phyloP scores from a whole-genome alignment of 768 basidiomycete genomes.

The Fibroporia radiculosa region DNA sequence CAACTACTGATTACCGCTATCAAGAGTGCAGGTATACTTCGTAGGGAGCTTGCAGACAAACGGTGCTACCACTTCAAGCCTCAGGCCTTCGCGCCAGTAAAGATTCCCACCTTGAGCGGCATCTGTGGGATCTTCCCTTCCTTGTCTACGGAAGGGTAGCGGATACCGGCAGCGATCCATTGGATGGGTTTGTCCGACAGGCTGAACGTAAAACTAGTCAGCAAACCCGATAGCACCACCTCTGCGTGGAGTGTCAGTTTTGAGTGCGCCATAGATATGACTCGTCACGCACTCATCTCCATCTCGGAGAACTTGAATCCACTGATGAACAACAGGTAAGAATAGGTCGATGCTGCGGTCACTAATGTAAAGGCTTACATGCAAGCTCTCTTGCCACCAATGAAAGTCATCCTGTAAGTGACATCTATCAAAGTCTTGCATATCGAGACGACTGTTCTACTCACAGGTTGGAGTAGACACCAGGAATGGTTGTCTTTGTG shows the following conservation, averaged over 20 bases:
- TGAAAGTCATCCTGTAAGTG: constrained; percentile 19
- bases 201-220: constrained; percentile 20
- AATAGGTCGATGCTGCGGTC: too few relatives aligned
- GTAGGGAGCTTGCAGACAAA: too few relatives aligned
- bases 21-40: too few relatives aligned
- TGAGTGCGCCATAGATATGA: not conserved
- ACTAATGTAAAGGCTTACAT: too few relatives aligned
- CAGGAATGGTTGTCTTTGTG: constrained; percentile 11
- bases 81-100: too few relatives aligned
- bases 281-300: constrained; percentile 8
- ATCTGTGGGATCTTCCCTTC: not conserved
- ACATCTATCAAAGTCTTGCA: not conserved
- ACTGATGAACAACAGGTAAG: too few relatives aligned
- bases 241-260: constrained; percentile 11
- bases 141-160: constrained; percentile 18
- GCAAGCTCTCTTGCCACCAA: constrained; percentile 21
- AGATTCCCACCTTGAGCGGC: not conserved
- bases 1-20: too few relatives aligned
- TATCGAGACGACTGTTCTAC: not conserved
- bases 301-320: constrained; percentile 11
- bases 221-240: constrained; percentile 20
- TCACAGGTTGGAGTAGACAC: constrained; percentile 16
- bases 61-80: too few relatives aligned
- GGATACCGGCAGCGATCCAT: constrained; percentile 22
- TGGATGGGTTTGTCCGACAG: constrained; percentile 17